These are phyloP conservation scores for Boletus fagicola DNA, from an alignment of 768 basidiomycete species.

Conservation along the genomic window DNA sequence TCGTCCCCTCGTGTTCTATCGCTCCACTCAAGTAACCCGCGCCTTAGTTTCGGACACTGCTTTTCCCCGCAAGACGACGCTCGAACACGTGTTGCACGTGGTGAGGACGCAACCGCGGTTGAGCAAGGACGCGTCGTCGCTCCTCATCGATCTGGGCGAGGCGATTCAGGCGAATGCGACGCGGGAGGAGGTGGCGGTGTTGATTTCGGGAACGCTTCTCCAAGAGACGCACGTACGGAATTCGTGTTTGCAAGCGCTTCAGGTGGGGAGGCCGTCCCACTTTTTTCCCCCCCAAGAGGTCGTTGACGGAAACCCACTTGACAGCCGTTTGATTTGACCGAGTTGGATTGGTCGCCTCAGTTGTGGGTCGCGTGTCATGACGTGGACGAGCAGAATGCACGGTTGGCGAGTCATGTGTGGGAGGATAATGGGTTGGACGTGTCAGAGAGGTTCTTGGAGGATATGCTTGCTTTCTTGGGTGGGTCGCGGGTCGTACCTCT, in stretches of 20 bases:
- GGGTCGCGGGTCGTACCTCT: slow-evolving; percentile 1
- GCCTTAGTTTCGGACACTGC: slow-evolving; percentile 70
- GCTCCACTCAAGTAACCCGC: too few relatives aligned
- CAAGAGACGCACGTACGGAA: slow-evolving; percentile 87
- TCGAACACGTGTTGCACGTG: slow-evolving; percentile 67
- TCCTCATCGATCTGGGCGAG: slow-evolving; percentile 77
- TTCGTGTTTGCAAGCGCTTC: slow-evolving; percentile 86
- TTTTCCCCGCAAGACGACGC: slow-evolving; percentile 72
- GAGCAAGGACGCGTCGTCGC: slow-evolving; percentile 78
- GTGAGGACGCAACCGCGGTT: slow-evolving; percentile 78
- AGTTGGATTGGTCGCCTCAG: slow-evolving; percentile 88
- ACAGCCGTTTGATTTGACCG: slow-evolving; percentile 92
- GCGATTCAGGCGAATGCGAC: slow-evolving; percentile 68
- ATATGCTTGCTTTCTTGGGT: slow-evolving; percentile 72
- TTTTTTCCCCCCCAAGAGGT: too few relatives aligned
- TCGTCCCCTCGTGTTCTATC: too few relatives aligned
- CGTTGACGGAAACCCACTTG: not conserved
- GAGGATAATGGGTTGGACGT: slow-evolving; percentile 95
- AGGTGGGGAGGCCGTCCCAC: slow-evolving; percentile 50
- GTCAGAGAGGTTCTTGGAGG: slow-evolving; percentile 55
- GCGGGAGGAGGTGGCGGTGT: slow-evolving; percentile 56
- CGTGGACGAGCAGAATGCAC: slow-evolving; percentile 82
- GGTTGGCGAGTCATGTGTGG: slow-evolving; percentile 81
- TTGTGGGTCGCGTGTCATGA: slow-evolving; percentile 90
- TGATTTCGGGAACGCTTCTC: slow-evolving; percentile 73